Base-by-base conservation (phyloP, 2,329 filamentous ascomycete species). In the Fusarium mangiferae region DNA sequence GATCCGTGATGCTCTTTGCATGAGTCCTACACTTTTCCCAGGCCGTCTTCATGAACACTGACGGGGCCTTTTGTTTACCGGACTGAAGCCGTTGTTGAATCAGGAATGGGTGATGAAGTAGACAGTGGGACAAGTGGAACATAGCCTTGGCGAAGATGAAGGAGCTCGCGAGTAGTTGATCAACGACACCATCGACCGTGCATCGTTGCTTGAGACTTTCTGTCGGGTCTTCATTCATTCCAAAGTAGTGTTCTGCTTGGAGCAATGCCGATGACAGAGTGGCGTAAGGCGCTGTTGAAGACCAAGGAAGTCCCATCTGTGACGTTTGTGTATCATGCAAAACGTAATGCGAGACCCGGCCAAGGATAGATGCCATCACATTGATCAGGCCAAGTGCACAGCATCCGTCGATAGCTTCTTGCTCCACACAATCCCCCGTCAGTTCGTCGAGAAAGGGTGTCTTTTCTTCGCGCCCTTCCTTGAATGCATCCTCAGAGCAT, bases 81-180 rank as follows among this genome's bases (percentile, higher is more conserved):
- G 56, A 63, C n/a, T 68, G 42, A 8, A 68, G 17, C 5, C 65
- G 38, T 10, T 68, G 66, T 11, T 68, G 66, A 1, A 68, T 68
- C 0, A 68, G 14, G 14, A 68, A 68, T 1, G 66, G 66, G 4
- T 68, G 66, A 17, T 68, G 48, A 3, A 68, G 66, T 7, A 68
- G n/a, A 18, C 66, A 68, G 20, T 68, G 66, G 12, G 66, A 68
- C 0, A 68, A 10, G 3, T 68, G 66, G 5, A 68, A 68, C 41
- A 68, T 68, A 17, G 66, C 65, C 26, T 68, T 68, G 14, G 66
- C 66, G 10, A 63, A 68, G 6, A 68, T 68, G 22, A 68, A 68
- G 4, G 66, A 68, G 5, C 66, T 42, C 1, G 66, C 66, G 3
- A 63, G 56, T 3, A 38, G 48, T 13, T 68, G 56, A 22, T 68